A percentile compares a stretch with the other conserved stretches of the same genome.
phyloP scores from a whole-genome alignment of 2,329 filamentous ascomycete species.

The Aspergillus neotritici region DNA sequence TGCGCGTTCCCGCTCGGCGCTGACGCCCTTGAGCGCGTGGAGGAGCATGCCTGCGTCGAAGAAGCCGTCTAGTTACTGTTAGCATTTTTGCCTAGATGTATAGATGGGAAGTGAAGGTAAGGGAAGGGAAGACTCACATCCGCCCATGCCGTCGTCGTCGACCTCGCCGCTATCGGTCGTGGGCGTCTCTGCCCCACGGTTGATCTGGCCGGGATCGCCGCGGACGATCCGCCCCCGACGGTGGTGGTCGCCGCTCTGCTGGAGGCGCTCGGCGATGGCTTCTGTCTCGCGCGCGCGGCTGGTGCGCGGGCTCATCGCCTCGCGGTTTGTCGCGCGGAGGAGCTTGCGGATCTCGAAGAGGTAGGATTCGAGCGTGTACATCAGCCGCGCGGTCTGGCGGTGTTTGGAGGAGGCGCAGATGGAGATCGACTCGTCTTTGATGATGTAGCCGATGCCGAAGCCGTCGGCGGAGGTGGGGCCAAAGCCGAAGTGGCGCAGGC shows the following conservation, averaged over 20 bases:
- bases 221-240: conserved; percentile 68
- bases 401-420: conserved; percentile 94
- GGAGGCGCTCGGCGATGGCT: conserved; percentile 35
- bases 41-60: conserved; percentile 95
- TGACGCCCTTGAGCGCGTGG: conserved; percentile 68
- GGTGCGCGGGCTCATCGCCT: conserved; percentile 48
- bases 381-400: conserved; percentile 81
- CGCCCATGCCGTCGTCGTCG: conserved; percentile 83
- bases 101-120: conserved; percentile 7
- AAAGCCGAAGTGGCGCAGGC: conserved; percentile 91
- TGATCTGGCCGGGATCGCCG: conserved; percentile 39
- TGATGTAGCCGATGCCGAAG: conserved; percentile 97
- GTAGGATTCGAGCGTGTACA: conserved; percentile 85
- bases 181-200: conserved; percentile 53
- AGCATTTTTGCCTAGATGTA: conserved; percentile 7
- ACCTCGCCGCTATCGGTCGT: conserved; percentile 64
- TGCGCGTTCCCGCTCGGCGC: conserved; percentile 30
- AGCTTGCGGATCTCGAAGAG: conserved; percentile 84
- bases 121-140: conserved; percentile 68
- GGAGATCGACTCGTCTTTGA: conserved; percentile 86
- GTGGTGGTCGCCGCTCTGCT: conserved; percentile 39
- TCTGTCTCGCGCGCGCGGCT: conserved; percentile 59
- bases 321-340: conserved; percentile 61
- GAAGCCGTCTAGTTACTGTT: conserved; percentile 67
- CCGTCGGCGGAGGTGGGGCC: conserved; percentile 90